These are phyloP conservation scores for Castanopsis chinensis DNA, from an alignment of 306 rosid genomes.

Conservation along the genomic window DNA sequence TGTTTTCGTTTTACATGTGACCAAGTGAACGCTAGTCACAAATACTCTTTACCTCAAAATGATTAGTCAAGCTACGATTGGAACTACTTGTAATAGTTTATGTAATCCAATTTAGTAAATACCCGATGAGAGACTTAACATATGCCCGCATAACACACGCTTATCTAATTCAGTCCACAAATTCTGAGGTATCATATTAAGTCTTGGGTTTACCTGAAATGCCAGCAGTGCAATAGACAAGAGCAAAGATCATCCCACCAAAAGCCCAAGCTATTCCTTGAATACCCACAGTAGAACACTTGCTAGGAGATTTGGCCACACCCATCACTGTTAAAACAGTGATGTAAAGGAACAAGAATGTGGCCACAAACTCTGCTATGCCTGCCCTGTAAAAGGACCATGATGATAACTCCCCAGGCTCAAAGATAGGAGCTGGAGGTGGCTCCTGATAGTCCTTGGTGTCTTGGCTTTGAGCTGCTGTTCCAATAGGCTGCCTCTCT, in stretches of 20 bases:
- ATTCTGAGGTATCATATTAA: too few relatives aligned
- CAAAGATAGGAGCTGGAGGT: conserved; percentile 36
- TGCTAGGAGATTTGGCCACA: conserved; percentile 23
- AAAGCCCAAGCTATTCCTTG: conserved; percentile 62
- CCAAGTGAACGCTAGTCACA: too few relatives aligned
- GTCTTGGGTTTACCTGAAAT: conserved; percentile 38
- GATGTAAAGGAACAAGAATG: conserved; percentile 50
- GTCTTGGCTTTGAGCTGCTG: conserved; percentile 28
- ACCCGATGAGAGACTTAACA: too few relatives aligned
- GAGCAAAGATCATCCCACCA: conserved; percentile 59
- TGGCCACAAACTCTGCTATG: conserved; percentile 51
- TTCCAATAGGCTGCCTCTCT: conserved; percentile 46
- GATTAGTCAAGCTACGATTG: too few relatives aligned
- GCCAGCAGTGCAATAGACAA: conserved; percentile 51
- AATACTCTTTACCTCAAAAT: too few relatives aligned
- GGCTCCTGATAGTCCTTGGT: conserved; percentile 40
- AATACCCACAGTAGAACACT: conserved; percentile 46
- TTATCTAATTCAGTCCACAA: too few relatives aligned
- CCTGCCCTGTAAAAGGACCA: conserved; percentile 54
- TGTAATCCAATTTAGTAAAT: too few relatives aligned
- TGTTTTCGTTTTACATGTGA: too few relatives aligned
- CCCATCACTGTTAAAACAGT: conserved; percentile 43
- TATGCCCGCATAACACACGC: too few relatives aligned
- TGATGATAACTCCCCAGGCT: conserved; percentile 35
- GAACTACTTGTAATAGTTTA: too few relatives aligned